A percentile compares a stretch with the other conserved stretches of the same genome.
Conservation (phyloP, 192 early-diverging fungal species). For the Gigaspora rosea region DNA sequence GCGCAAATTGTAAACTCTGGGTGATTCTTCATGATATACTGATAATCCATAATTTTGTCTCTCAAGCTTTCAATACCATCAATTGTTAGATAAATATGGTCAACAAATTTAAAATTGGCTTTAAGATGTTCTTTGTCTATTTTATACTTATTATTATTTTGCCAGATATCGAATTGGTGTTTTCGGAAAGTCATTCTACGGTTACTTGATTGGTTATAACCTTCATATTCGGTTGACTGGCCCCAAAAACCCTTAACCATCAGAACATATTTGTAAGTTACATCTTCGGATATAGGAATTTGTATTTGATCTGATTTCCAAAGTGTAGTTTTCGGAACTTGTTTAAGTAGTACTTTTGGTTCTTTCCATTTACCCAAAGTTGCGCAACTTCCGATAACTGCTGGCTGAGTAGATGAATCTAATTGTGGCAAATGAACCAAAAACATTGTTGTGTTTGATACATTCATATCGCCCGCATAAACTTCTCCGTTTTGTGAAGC, state of each 20-base stretch:
- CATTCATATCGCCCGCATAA: too few species aligned
- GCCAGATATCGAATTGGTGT: background rate
- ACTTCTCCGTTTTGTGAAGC: too few species aligned
- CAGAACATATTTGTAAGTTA: background rate
- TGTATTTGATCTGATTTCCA: background rate
- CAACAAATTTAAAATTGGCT: background rate
- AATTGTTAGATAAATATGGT: background rate
- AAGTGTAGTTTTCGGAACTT: background rate
- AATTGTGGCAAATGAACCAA: background rate
- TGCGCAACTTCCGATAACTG: background rate
- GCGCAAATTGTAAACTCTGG: background rate
- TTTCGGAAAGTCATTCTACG: background rate
- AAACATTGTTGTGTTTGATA: background rate
- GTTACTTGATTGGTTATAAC: background rate
- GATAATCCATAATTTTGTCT: background rate
- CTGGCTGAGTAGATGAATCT: background rate
- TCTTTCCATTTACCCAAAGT: background rate
- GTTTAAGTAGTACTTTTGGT: background rate
- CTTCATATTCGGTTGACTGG: background rate
- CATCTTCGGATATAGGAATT: background rate
- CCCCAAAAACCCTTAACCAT: background rate
- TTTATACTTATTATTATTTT: background rate
- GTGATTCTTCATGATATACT: background rate
- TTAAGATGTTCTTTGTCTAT: background rate
- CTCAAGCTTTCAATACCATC: background rate